Evolutionary conservation across 768 basidiomycete species (phyloP), one percentile per base, ranked within the genome.

Genomic region (Leucocoprinus birnbaumii): DNA sequence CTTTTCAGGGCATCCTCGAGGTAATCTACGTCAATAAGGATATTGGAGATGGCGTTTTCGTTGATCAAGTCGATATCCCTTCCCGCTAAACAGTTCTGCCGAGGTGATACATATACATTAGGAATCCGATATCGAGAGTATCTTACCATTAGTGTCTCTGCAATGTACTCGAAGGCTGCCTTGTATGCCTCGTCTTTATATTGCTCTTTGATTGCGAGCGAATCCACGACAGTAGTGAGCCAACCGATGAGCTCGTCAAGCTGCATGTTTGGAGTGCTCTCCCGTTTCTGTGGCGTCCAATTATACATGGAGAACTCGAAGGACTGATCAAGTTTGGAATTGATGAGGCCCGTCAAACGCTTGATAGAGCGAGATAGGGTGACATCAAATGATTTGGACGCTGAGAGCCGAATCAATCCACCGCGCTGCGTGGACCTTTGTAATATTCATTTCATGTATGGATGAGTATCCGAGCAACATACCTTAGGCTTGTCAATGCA

Each of bases 271-370:
- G 95, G 93, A 34, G 84, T 84, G 55, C 80, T 77, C 65, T 91
- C 87, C 31, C 83, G 82, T 10, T 74, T 67, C 31, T 76, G 73
- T 8, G 93, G 89, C 34, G 87, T 89, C 94, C 94, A 98, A 63
- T 95, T 86, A 67, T 98, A 98, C 70, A 96, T 92, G 3, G 95
- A 89, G 41, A 96, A 77, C 57, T 93, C 97, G 67, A 97, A 96
- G 74, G 96, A 96, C 62, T 94, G 91, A 64, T 96, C 91, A 6
- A 98, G 84, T 66, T 99, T 98, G 19, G 89, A 89, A 7, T 85
- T 82, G 63, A 98, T 95, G 42, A 96, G 79, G 10, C 78, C 77
- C 16, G 87, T 85, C 61, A 98, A 90, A 3, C 93, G 87, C 27
- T 77, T 74, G 45, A 86, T 78, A 8, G 94, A 89, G 40, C 80